These are phyloP conservation scores for Penicillium malachiteum DNA, from an alignment of 495 filamentous ascomycete species.

Conservation along the genomic window DNA sequence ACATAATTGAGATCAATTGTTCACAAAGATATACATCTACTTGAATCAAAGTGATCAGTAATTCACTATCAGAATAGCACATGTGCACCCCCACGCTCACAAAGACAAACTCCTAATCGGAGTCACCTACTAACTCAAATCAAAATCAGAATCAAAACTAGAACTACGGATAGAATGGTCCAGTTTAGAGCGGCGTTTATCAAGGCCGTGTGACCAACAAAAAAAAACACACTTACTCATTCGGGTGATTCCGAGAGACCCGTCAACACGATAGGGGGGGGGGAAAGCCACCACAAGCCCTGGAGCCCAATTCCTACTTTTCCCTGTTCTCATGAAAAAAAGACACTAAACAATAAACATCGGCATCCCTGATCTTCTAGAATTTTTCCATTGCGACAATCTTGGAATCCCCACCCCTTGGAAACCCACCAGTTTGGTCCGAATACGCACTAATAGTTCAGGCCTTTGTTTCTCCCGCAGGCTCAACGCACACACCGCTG, in stretches of 20 bases:
- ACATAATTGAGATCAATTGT: too few relatives aligned
- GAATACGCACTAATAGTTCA: too few relatives aligned
- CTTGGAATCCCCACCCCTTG: too few relatives aligned
- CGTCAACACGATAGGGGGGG: not conserved
- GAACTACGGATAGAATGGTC: not conserved
- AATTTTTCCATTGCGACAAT: constrained; percentile 3
- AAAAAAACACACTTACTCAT: constrained; percentile 12
- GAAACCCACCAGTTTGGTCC: too few relatives aligned
- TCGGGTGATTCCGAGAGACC: constrained; percentile 21
- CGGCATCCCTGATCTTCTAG: constrained; percentile 12
- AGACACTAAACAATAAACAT: constrained; percentile 18
- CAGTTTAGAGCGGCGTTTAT: not conserved
- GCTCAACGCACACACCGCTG: constrained; percentile 1
- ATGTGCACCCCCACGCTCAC: too few relatives aligned
- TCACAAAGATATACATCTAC: too few relatives aligned
- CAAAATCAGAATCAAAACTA: not conserved
- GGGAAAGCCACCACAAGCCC: not conserved
- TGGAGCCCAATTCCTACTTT: constrained; percentile 1
- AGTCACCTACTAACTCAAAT: not conserved
- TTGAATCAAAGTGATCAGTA: too few relatives aligned
- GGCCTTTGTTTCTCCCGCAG: not conserved
- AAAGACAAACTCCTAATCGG: not conserved
- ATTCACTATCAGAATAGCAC: too few relatives aligned
- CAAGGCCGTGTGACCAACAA: constrained; percentile 15
- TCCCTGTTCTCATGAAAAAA: constrained; percentile 16